Evolutionary conservation across 2,329 filamentous ascomycete genomes (phyloP).

Genomic region (Paradendryphiella salina): DNA sequence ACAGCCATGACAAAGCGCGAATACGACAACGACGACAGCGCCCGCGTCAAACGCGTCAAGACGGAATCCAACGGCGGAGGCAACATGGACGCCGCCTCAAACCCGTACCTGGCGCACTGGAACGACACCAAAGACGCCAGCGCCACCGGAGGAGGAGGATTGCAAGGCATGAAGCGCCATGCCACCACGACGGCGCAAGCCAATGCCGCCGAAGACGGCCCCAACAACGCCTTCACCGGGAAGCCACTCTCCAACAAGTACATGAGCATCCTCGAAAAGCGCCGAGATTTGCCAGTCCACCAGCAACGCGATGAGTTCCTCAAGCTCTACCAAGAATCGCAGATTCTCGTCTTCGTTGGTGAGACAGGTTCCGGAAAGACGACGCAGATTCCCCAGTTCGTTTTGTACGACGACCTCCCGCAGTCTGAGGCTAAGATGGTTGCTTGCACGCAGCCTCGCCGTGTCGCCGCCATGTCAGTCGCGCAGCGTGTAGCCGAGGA

Average conservation of each 20-base stretch:
- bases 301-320: slow-evolving; percentile 94
- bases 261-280: slow-evolving; percentile 82
- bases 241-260: slow-evolving; percentile 78
- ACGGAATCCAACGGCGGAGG: slow-evolving; percentile 38
- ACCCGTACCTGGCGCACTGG: slow-evolving; percentile 92
- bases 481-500: slow-evolving; percentile 96
- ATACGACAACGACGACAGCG: slow-evolving; percentile 53
- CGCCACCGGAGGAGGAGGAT: slow-evolving; percentile 38
- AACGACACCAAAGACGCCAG: slow-evolving; percentile 57
- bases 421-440: slow-evolving; percentile 85
- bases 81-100: slow-evolving; percentile 60
- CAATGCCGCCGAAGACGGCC: slow-evolving; percentile 73
- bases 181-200: slow-evolving; percentile 78
- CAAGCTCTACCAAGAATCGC: slow-evolving; percentile 85
- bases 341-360: slow-evolving; percentile 97
- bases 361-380: slow-evolving; percentile 99
- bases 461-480: slow-evolving; percentile 96
- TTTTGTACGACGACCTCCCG: slow-evolving; percentile 93
- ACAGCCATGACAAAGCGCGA: slow-evolving; percentile 59
- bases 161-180: slow-evolving; percentile 74
- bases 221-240: slow-evolving; percentile 83
- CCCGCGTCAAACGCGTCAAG: slow-evolving; percentile 58
- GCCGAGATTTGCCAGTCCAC: slow-evolving; percentile 86
- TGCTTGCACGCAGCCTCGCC: slow-evolving; percentile 94
- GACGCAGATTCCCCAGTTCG: slow-evolving; percentile 97